phyloP scores from a whole-genome alignment of 768 basidiomycete species.

The Naganishia friedmannii region DNA sequence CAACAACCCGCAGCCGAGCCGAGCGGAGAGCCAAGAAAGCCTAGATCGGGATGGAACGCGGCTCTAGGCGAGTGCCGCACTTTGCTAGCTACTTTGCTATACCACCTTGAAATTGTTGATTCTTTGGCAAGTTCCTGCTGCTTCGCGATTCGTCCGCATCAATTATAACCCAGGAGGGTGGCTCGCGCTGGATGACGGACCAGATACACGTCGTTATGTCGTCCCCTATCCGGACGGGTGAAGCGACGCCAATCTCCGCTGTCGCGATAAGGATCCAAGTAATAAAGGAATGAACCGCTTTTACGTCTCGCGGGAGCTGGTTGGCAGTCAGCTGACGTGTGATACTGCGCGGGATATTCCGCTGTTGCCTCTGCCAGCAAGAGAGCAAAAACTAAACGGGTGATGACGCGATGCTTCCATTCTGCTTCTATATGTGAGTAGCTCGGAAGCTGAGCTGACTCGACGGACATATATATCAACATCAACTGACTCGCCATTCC shows the following conservation, averaged over 20 bases:
- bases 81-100: background rate
- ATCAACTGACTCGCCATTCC: background rate
- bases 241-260: too few relatives aligned
- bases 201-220: too few relatives aligned
- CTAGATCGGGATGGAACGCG: background rate
- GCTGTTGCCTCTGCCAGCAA: background rate
- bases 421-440: background rate
- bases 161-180: too few relatives aligned
- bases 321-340: conserved; percentile 10
- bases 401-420: conserved; percentile 2
- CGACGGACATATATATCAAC: background rate
- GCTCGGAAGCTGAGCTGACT: conserved; percentile 11
- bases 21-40: background rate
- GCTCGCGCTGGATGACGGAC: too few relatives aligned
- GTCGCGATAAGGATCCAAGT: too few relatives aligned
- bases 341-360: conserved; percentile 3
- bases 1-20: background rate
- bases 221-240: too few relatives aligned
- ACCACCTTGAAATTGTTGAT: too few relatives aligned
- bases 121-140: too few relatives aligned
- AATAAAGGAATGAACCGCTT: background rate
- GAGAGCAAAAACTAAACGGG: background rate
- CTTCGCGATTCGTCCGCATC: too few relatives aligned
- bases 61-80: background rate
- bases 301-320: background rate